These are phyloP conservation scores for Suillus lakei DNA, from an alignment of 768 basidiomycete species.

Conservation along the genomic window DNA sequence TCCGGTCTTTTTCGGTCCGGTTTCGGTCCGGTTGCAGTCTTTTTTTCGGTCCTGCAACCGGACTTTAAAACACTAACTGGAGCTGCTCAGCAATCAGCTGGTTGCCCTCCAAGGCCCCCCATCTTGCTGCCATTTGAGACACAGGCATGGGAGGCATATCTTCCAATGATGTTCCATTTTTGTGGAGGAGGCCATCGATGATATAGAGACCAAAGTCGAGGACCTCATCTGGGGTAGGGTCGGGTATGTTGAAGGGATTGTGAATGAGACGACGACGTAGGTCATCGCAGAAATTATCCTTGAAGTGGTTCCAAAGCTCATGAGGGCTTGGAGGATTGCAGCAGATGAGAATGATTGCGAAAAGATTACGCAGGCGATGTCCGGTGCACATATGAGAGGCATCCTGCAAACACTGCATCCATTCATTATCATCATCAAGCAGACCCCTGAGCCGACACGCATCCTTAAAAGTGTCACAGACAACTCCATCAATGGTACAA, in stretches of 20 bases:
- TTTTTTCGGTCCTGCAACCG: too few species aligned
- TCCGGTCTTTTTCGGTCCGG: too few species aligned
- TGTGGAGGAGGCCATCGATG: conserved; percentile 31
- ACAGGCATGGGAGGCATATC: conserved; percentile 24
- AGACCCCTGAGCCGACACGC: conserved; percentile 49
- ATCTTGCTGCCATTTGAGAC: conserved; percentile 13
- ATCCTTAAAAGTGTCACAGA: conserved; percentile 38
- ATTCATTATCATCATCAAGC: conserved; percentile 54
- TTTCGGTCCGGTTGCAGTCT: too few species aligned
- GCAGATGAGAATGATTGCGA: conserved; percentile 43
- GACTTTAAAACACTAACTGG: background rate
- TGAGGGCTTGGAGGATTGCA: conserved; percentile 40
- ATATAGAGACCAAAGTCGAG: conserved; percentile 49
- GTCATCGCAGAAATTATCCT: conserved; percentile 46
- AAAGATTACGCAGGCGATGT: conserved; percentile 37
- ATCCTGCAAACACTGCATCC: conserved; percentile 45
- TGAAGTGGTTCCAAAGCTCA: conserved; percentile 41
- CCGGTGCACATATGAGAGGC: conserved; percentile 45
- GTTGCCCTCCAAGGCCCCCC: conserved; percentile 23
- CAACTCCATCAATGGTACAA: conserved; percentile 25
- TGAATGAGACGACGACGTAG: conserved; percentile 27
- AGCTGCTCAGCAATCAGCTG: conserved; percentile 21
- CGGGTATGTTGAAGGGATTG: background rate
- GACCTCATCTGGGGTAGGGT: conserved; percentile 36
- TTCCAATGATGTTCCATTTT: conserved; percentile 13